phyloP scores from a whole-genome alignment of 2,329 filamentous ascomycete species.

The Fusarium longipes region DNA sequence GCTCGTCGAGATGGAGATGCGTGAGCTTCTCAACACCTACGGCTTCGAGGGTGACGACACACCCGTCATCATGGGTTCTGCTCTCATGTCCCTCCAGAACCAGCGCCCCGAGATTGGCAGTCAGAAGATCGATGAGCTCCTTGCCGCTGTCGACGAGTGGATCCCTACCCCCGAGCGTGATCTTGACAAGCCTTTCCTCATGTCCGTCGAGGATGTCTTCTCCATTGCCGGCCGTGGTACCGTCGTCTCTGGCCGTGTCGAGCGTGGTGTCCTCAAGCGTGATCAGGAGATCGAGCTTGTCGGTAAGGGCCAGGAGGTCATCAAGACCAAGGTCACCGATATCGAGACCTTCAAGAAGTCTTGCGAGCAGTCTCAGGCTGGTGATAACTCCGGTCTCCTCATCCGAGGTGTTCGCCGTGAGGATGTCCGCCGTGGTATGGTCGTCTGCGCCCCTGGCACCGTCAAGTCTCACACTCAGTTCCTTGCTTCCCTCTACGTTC shows the following conservation, averaged over 20 bases:
- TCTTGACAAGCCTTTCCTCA: conserved; percentile 98
- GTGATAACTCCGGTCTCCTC: conserved; percentile 97
- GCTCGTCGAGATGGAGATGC: conserved; percentile 99
- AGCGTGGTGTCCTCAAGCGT: conserved; percentile 93
- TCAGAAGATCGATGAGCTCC: conserved; percentile 89
- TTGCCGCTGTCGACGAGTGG: conserved; percentile 91
- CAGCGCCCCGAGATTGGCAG: conserved; percentile 88
- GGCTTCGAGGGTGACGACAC: conserved; percentile 99
- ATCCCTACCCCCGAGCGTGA: conserved; percentile 96
- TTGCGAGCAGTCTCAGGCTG: conserved; percentile 93
- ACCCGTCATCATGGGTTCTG: conserved; percentile 96
- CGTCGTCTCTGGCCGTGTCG: conserved; percentile 95
- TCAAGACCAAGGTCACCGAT: conserved; percentile 99
- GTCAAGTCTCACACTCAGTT: conserved; percentile 92
- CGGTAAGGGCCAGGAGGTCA: conserved; percentile 81
- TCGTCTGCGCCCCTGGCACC: conserved; percentile 83
- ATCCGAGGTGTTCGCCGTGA: conserved; percentile 96
- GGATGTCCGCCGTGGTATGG: conserved; percentile 95
- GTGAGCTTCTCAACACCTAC: conserved; percentile 91
- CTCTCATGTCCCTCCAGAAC: conserved; percentile 91
- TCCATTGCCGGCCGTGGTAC: conserved; percentile 94
- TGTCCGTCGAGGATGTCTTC: conserved; percentile 96
- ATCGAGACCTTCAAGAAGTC: conserved; percentile 99
- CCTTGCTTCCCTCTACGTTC: conserved; percentile 94
- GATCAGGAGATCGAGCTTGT: conserved; percentile 95